Evolutionary conservation across 2,329 filamentous ascomycete species (phyloP), one percentile per base, ranked within the genome.

Genomic region (Fusarium multiceps): DNA sequence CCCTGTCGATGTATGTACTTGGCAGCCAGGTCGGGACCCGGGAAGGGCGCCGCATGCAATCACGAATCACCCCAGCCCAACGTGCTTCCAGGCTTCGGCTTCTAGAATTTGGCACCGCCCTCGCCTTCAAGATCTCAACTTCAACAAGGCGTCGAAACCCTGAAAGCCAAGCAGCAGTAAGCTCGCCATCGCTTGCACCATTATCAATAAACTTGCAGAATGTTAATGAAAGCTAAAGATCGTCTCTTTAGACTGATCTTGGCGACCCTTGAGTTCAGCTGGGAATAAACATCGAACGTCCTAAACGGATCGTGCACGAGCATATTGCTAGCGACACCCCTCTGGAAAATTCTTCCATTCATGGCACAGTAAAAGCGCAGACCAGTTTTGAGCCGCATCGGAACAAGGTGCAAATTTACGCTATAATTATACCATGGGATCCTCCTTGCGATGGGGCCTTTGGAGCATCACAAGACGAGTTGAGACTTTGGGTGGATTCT

Each of bases 371-470:
- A 59, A 34, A 50, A 40, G 55, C 59, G 28, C 45, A 60, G 68
- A 12, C 60, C 59, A 65, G 47, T 65, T 66, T 71, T 71, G 72
- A 74, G 72, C 72, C 72, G 71, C 72, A 74, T 66, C 61, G 55
- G 55, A 61, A 71, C 49, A 66, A 60, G 72, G 58, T 65, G 68
- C 63, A 68, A 69, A 60, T 61, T 74, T 73, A 74, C 72, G 71
- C 71, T 73, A 74, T 74, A 71, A 74, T 74, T 74, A 74, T 74
- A 69, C 59, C 63, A 74, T 66, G 32, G 71, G 59, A 72, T 73
- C 71, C 71, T 66, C 71, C 66, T 60, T 63, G 63, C 30, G 27
- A 42, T 64, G 59, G 72, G 57, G 54, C 55, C 37, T 68, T 67
- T 53, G n/a, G 59, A 68, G 60, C 68, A 74, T 72, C 72, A 73